Evolutionary conservation across 169 alveolate species (phyloP).

Genomic region (Cardiosporidium cionae): DNA sequence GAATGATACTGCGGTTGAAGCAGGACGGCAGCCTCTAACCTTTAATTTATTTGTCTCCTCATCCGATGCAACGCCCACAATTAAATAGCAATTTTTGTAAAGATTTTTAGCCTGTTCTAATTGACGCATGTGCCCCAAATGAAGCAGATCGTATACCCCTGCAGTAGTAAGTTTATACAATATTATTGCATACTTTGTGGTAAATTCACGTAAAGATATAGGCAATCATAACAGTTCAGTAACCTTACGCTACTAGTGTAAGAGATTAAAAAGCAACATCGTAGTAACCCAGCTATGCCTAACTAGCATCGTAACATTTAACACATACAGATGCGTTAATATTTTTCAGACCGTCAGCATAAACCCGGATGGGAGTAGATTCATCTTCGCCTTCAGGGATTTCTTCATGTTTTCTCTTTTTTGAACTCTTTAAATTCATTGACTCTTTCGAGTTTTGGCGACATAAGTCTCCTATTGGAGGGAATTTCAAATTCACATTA

Average conservation of each 20-base stretch:
- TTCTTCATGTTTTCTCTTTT: too few relatives aligned
- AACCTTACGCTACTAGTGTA: not conserved
- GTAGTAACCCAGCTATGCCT: too few relatives aligned
- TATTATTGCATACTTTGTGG: not conserved
- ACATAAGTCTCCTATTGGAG: too few relatives aligned
- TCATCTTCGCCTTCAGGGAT: conserved; percentile 22
- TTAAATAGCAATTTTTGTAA: conserved; percentile 78
- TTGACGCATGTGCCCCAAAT: conserved; percentile 91
- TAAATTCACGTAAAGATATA: not conserved
- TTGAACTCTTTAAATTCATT: too few relatives aligned
- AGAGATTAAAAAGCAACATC: not conserved
- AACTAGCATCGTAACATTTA: too few relatives aligned
- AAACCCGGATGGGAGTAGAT: conserved; percentile 12
- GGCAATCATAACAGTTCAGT: not conserved
- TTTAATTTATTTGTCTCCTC: conserved; percentile 84
- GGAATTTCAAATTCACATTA: too few relatives aligned
- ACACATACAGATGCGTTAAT: too few relatives aligned
- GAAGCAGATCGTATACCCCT: conserved; percentile 93
- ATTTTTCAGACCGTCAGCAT: too few relatives aligned
- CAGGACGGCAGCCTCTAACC: not conserved
- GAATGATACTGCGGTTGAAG: too few relatives aligned
- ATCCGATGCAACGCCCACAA: conserved; percentile 94
- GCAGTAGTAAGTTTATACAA: not conserved
- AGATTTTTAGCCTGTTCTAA: conserved; percentile 91
- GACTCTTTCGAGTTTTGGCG: too few relatives aligned